phyloP scores from a whole-genome alignment of 208 protist genomes.

The Tritrichomonas musculus region DNA sequence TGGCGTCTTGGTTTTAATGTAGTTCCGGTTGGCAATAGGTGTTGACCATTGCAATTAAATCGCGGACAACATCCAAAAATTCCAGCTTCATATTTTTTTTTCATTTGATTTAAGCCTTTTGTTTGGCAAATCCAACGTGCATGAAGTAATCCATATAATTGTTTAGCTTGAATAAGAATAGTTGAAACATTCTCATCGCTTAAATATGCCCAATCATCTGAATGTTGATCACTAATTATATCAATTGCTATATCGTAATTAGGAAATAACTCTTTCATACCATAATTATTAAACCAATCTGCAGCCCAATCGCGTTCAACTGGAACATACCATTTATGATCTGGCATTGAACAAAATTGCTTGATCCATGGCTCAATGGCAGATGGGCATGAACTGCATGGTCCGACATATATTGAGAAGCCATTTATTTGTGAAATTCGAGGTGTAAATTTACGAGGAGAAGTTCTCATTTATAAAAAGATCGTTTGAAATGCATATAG shows the following conservation, averaged over 20 bases:
- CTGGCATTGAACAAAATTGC: neutral
- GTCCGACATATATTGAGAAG: neutral
- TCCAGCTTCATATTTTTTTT: constrained; percentile 23
- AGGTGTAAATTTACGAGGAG: neutral
- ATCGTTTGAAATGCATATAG: no score
- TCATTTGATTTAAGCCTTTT: neutral
- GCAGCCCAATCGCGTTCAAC: neutral
- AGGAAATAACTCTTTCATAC: neutral
- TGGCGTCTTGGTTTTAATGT: neutral
- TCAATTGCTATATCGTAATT: constrained; percentile 25
- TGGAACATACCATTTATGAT: constrained; percentile 26
- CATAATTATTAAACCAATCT: neutral
- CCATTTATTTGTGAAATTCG: neutral
- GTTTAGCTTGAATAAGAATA: neutral
- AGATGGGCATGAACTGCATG: neutral
- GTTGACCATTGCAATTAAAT: neutral
- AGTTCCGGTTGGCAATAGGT: neutral
- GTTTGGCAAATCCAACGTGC: constrained; percentile 5
- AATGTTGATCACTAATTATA: constrained; percentile 13
- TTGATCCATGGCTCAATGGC: neutral
- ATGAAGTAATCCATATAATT: neutral
- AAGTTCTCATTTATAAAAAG: no score
- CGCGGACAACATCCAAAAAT: neutral
- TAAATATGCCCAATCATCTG: neutral
- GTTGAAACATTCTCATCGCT: neutral